Evolutionary conservation across 805 yeast genomes (phyloP), one percentile per base, ranked within the genome.

Genomic region (Monosporozyma unispora): DNA sequence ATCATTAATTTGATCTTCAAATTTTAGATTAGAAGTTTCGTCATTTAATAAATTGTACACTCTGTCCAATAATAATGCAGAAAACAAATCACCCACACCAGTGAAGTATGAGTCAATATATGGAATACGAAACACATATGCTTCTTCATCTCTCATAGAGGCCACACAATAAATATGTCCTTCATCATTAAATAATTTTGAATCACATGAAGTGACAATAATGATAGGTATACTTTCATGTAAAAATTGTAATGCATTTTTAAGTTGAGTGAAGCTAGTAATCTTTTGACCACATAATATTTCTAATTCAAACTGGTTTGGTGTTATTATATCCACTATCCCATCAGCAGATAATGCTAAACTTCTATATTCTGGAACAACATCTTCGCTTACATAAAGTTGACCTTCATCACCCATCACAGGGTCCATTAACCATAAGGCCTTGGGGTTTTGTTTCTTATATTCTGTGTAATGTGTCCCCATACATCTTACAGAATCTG

Each of bases 21-120:
- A 54, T 27, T 52, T 39, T 16, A 52, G 25, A 14, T 11, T 40
- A 14, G 18, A n/a, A 7, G 37, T 42, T n/a, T 42, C 21, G 11
- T 25, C 43, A 40, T 33, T 25, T n/a, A 56, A 42, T n/a, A 56
- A 54, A 39, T 62, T 63, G 56, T 66, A 70, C 27, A 82, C 69
- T 55, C 86, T 76, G 63, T 84, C 95, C 5, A 87, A 57, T 29
- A 89, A 64, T 38, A 90, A 64, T 0, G 96, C 91, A 0, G 96
- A 82, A 58, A 91, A 90, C 40, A 90, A 67, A 60, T 90, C 98
- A 6, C 98, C 98, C 0, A 93, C 96, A 1, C 98, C 98, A 0
- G 96, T 87, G 68, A 90, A 91, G 63, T 91, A 88, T 4, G 91
- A 82, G 48, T 82, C 79, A 40, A 87, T 77, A 33, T 74, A 70